phyloP scores from a whole-genome alignment of 140 eudicot species.

The Bidens hawaiensis region DNA sequence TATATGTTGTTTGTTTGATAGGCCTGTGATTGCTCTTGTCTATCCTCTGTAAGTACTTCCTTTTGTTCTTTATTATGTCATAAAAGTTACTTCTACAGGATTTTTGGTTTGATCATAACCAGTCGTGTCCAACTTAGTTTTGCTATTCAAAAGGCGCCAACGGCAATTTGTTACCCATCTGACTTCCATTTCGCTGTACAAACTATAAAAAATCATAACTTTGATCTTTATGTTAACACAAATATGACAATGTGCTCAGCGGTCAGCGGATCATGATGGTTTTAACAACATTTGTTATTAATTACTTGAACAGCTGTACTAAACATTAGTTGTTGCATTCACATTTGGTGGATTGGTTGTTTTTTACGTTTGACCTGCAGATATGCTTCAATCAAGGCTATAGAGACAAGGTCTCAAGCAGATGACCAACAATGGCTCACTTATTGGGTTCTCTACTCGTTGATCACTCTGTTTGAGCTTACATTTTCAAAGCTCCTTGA shows the following conservation, averaged over 20 bases:
- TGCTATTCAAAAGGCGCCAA: too few species aligned
- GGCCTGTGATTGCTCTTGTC: conserved; percentile 85
- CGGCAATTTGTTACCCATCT: too few species aligned
- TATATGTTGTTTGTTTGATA: conserved; percentile 25
- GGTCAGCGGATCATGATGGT: too few species aligned
- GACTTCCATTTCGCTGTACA: too few species aligned
- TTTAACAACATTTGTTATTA: too few species aligned
- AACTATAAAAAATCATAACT: too few species aligned
- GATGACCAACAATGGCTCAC: conserved; percentile 97
- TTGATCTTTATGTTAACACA: too few species aligned
- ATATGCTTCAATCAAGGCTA: conserved; percentile 78
- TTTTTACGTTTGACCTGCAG: conserved; percentile 37
- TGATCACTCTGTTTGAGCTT: conserved; percentile 80
- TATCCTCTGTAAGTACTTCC: conserved; percentile 71
- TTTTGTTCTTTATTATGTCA: not conserved
- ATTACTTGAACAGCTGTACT: too few species aligned
- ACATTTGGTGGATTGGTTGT: too few species aligned
- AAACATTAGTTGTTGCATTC: too few species aligned
- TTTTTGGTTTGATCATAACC: not conserved
- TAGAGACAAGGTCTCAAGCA: conserved; percentile 60
- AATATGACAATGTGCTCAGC: too few species aligned
- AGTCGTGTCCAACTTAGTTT: too few species aligned
- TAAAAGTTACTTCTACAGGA: not conserved
- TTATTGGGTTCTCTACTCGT: conserved; percentile 87
- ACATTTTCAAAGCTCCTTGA: conserved; percentile 72